Base-by-base conservation (phyloP, 2,329 filamentous ascomycete genomes). In the Hypoxylon sp. region DNA sequence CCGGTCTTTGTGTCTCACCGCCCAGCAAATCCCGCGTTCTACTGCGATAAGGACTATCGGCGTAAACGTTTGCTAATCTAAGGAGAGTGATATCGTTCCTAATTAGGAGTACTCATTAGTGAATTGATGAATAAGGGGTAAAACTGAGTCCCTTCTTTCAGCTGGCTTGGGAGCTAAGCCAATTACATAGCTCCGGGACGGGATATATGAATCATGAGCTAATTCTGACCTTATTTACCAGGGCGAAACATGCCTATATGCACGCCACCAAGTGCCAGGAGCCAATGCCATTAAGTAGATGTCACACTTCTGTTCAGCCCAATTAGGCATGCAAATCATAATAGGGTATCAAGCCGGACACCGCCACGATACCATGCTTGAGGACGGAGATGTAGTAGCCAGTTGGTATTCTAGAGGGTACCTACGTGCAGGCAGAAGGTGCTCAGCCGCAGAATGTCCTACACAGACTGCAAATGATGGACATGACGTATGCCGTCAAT, bases 401-500 rank as follows among this genome's bases (percentile, higher is more conserved):
- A 47, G 24, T 24, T 19, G 51, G 17, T 51, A 29, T 31, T 48
- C 31, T 19, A 44, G 44, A 48, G 51, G 53, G 48, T 44, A 59
- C 31, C 47, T 52, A 57, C 50, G 64, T 67, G 50, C 59, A 61
- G 48, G 21, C 15, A 46, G 42, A 19, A 65, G 24, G 51, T 24
- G 52, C 42, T 61, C 58, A 66, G 65, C 62, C 68, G 62, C 63
- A 62, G 29, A 51, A 47, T 57, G 29, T 29, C 52, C 50, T 31
- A 11, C 27, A 29, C 6, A 46, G 29, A 31, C 31, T 52, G 44
- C 42, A 62, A 65, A 62, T 46, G 46, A 39, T 46, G 31, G 24
- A 56, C 15, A 62, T 64, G 57, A 69, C 58, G 42, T 56, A 69
- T 39, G 42, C n/a, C 35, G 44, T 66, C 58, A 51, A 58, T 57